These are phyloP conservation scores for Senna tora DNA, from an alignment of 306 rosid species.

Conservation along the genomic window DNA sequence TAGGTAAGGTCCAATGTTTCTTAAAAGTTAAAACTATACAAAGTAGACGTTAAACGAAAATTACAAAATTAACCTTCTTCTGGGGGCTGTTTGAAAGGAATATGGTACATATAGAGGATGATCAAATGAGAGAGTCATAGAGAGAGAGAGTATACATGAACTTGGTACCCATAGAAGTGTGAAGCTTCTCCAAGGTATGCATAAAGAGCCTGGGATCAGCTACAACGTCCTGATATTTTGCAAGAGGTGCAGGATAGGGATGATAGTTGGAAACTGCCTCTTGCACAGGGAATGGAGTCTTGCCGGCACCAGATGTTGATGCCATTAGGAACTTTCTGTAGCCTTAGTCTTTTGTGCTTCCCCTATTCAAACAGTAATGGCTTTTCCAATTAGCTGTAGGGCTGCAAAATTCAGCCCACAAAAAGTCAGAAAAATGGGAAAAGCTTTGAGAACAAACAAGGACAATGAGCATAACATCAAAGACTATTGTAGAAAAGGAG, in stretches of 20 bases:
- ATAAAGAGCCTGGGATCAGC: conserved; percentile 60
- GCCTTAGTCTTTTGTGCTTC: conserved; percentile 33
- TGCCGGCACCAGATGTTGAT: conserved; percentile 60
- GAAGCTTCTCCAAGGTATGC: conserved; percentile 74
- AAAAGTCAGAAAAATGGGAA: neutral
- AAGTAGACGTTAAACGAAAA: neutral
- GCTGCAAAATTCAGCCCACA: conserved; percentile 8
- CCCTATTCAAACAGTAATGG: conserved; percentile 43
- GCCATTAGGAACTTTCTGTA: conserved; percentile 54
- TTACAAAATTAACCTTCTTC: too few relatives aligned
- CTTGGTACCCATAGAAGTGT: conserved; percentile 74
- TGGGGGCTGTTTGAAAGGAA: neutral
- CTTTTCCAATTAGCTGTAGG: conserved; percentile 28
- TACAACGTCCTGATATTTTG: conserved; percentile 63
- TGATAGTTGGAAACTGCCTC: conserved; percentile 44
- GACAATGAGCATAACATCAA: conserved; percentile 4
- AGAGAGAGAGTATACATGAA: conserved; percentile 63
- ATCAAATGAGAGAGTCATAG: neutral
- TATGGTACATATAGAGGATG: neutral
- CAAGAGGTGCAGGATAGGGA: conserved; percentile 64
- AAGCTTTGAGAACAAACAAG: neutral
- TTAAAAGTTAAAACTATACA: conserved; percentile 18
- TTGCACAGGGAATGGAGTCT: conserved; percentile 48
- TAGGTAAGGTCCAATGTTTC: neutral
- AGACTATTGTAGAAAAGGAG: conserved; percentile 8